Base-by-base conservation (phyloP, 371 early-diverging fungal species). In the Mucor lusitanicus region DNA sequence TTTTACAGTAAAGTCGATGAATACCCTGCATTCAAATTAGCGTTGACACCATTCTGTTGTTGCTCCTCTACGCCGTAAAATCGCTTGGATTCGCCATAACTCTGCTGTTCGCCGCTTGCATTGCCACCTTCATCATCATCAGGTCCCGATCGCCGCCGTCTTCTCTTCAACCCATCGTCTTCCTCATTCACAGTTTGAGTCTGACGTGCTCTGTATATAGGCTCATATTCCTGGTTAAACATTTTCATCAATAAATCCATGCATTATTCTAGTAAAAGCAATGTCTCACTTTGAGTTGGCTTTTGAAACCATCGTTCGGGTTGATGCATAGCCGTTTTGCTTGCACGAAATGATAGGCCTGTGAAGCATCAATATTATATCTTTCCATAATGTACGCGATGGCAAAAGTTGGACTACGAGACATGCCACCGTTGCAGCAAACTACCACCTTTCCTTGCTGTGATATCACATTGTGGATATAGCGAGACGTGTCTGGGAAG, bases 351-450 rank as follows among this genome's bases (percentile, higher is more conserved):
- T 87, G 83, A 64, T 90, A 93, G 0, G 95, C 93, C 27, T 86
- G 81, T n/a, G 80, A 73, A 57, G 90, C 93, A 44, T 85, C 85
- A 71, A 89, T 69, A 3, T 82, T 74, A 64, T 87, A 86, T 0
- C 80, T 78, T 63, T 90, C 91, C 93, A 96, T 96, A 54, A 94
- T 71, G 74, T 93, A 96, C 5, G 95, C 95, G 30, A 94, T 87
- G 0, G 94, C 92, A 77, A 96, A 92, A n/a, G 92, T 85, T 3
- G 96, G 93, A 48, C 91, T 89, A 61, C 95, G 84, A 0, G 92
- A 91, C 70, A 96, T 90, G 6, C 95, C 96, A 21, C 90, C 92
- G 75, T 90, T 93, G 73, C 95, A 95, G 61, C 92, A 93, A 27
- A 94, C 91, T 1, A 96, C 76, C 0, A 94, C 90, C 35, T 83